Percentiles rank a stretch among this genome's conserved stretches.
phyloP scores from a whole-genome alignment of 2,329 filamentous ascomycete genomes.

The Fusarium sp. region DNA sequence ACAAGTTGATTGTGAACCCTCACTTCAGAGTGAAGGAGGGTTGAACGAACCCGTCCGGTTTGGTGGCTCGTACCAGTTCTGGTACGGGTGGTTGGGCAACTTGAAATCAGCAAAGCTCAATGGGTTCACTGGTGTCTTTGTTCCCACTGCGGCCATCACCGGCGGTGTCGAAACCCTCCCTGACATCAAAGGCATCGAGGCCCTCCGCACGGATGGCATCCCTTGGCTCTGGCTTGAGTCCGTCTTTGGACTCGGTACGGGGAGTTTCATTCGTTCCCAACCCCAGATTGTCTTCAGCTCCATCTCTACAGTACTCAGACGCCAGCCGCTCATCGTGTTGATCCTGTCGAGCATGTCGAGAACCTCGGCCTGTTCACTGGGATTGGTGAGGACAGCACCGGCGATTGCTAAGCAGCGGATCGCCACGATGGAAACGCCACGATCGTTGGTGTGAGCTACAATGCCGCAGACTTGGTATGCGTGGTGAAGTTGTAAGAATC shows the following conservation, averaged over 20 bases:
- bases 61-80: slow-evolving; percentile 82
- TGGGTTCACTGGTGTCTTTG: slow-evolving; percentile 70
- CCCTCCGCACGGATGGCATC: slow-evolving; percentile 8
- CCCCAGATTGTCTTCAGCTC: slow-evolving; percentile 84
- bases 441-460: slow-evolving; percentile 84
- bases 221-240: slow-evolving; percentile 22
- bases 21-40: slow-evolving; percentile 20
- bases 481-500: slow-evolving; percentile 76
- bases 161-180: slow-evolving; percentile 43
- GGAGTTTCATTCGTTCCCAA: slow-evolving; percentile 59
- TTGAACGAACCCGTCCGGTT: slow-evolving; percentile 54
- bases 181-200: slow-evolving; percentile 19
- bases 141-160: slow-evolving; percentile 43
- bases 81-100: slow-evolving; percentile 83
- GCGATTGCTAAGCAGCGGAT: slow-evolving; percentile 84
- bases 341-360: slow-evolving; percentile 82
- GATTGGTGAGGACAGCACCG: slow-evolving; percentile 76
- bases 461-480: slow-evolving; percentile 91
- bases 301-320: slow-evolving; percentile 76
- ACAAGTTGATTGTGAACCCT: neutral
- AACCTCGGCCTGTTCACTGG: slow-evolving; percentile 83
- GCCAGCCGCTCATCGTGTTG: slow-evolving; percentile 82
- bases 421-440: slow-evolving; percentile 81
- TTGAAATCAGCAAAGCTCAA: slow-evolving; percentile 81
- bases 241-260: slow-evolving; percentile 11